Evolutionary conservation across 2,329 filamentous ascomycete genomes (phyloP).

Genomic region (Parasarocladium wereldwijsianum): DNA sequence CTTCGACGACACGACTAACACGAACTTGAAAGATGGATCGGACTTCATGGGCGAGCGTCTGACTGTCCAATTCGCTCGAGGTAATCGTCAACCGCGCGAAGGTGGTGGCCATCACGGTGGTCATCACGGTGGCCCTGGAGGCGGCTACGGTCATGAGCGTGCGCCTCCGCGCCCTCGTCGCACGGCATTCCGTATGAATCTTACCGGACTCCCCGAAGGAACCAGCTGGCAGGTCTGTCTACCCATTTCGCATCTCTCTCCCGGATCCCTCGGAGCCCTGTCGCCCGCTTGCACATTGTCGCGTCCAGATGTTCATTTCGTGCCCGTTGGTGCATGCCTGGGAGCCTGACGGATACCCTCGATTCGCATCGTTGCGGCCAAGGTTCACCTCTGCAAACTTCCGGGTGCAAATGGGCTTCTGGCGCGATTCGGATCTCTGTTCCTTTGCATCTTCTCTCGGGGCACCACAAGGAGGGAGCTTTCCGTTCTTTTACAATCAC

Average conservation of each 20-base stretch:
- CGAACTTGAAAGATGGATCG: conserved; percentile 58
- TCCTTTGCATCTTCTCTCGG: too few relatives aligned
- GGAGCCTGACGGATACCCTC: neutral
- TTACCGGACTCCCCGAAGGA: conserved; percentile 90
- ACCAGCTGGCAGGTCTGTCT: conserved; percentile 99
- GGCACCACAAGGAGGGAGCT: too few relatives aligned
- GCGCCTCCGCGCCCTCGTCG: conserved; percentile 65
- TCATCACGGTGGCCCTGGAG: conserved; percentile 4
- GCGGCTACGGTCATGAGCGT: conserved; percentile 38
- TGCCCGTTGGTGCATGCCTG: too few relatives aligned
- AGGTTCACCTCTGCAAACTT: neutral
- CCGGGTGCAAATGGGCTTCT: conserved; percentile 1
- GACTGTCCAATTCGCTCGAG: conserved; percentile 95
- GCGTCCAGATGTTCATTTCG: conserved; percentile 1
- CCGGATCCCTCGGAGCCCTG: conserved; percentile 25
- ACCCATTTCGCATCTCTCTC: conserved; percentile 43
- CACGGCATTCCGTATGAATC: conserved; percentile 93
- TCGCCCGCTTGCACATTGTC: conserved; percentile 3
- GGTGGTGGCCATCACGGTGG: conserved; percentile 9
- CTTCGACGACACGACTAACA: conserved; percentile 11
- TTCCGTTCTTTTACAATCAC: conserved; percentile 20
- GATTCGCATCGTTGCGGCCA: neutral
- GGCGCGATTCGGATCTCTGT: conserved; percentile 7
- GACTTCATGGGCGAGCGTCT: conserved; percentile 97
- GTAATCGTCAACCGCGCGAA: conserved; percentile 41